These are phyloP conservation scores for Colletotrichum navitas DNA, from an alignment of 2,329 filamentous ascomycete genomes.

Conservation along the genomic window DNA sequence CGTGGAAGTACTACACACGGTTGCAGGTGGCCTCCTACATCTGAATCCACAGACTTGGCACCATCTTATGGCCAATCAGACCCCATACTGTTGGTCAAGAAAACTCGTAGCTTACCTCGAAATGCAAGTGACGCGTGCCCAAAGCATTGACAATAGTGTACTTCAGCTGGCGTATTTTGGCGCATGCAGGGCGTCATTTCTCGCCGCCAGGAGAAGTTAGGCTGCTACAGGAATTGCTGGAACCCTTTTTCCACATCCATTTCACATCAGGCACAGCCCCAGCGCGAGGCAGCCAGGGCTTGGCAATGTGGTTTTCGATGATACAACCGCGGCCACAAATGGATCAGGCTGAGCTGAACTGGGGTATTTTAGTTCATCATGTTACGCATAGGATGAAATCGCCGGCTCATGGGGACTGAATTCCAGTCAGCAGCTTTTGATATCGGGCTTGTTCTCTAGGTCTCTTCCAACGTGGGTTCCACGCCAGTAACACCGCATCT, in stretches of 20 bases:
- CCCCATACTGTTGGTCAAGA: background rate
- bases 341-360: background rate
- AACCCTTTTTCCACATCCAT: slow-evolving; percentile 9
- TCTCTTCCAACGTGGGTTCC: background rate
- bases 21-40: too few relatives aligned
- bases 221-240: background rate
- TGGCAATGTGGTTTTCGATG: background rate
- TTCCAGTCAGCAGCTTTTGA: background rate
- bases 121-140: background rate
- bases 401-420: background rate
- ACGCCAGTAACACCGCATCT: background rate
- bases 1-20: too few relatives aligned
- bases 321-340: background rate
- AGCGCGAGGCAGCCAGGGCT: background rate
- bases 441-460: background rate
- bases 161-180: background rate
- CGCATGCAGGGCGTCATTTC: background rate
- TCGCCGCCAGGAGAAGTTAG: background rate
- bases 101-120: background rate
- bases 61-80: background rate
- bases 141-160: background rate
- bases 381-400: background rate
- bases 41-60: background rate
- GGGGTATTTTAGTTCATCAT: background rate
- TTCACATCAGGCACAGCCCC: background rate